Percentiles rank a stretch among this genome's conserved stretches.
Conservation (phyloP, 768 basidiomycete genomes). For the Mycena epipterygia region DNA sequence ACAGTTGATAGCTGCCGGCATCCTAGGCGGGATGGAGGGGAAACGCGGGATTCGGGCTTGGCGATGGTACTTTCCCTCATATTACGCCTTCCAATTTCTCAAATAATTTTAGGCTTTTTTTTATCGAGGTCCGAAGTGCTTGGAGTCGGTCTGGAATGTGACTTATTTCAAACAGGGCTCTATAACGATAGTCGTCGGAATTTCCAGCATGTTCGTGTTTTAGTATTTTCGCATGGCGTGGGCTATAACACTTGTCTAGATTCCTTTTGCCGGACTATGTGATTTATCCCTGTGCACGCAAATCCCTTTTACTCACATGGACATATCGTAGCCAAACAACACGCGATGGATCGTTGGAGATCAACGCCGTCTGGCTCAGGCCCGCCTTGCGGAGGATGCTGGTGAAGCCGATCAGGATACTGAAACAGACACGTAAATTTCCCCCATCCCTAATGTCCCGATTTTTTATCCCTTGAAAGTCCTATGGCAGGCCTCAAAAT, state of each 20-base stretch:
- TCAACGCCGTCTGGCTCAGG: constrained; percentile 71
- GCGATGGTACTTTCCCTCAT: constrained; percentile 57
- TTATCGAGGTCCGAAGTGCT: constrained; percentile 63
- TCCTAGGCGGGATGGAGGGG: constrained; percentile 79
- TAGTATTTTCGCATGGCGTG: neutral
- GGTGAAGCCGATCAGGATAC: constrained; percentile 77
- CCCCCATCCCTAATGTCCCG: neutral
- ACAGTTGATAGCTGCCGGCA: constrained; percentile 82
- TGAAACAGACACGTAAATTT: constrained; percentile 65
- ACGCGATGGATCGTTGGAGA: constrained; percentile 68
- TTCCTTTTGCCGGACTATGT: constrained; percentile 74
- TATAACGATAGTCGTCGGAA: constrained; percentile 72
- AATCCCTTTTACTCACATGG: neutral
- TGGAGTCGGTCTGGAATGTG: neutral
- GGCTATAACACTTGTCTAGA: constrained; percentile 45
- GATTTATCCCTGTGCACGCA: neutral
- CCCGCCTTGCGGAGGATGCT: constrained; percentile 75
- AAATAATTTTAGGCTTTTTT: constrained; percentile 67
- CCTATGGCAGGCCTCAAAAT: constrained; percentile 64
- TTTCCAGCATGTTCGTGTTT: constrained; percentile 62
- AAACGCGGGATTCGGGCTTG: constrained; percentile 76
- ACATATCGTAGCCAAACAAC: constrained; percentile 66
- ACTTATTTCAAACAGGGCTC: constrained; percentile 59
- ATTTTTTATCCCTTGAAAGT: constrained; percentile 43
- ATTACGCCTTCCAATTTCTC: neutral